phyloP scores from a whole-genome alignment of 495 filamentous ascomycete species.

The Talaromyces proteolyticus region DNA sequence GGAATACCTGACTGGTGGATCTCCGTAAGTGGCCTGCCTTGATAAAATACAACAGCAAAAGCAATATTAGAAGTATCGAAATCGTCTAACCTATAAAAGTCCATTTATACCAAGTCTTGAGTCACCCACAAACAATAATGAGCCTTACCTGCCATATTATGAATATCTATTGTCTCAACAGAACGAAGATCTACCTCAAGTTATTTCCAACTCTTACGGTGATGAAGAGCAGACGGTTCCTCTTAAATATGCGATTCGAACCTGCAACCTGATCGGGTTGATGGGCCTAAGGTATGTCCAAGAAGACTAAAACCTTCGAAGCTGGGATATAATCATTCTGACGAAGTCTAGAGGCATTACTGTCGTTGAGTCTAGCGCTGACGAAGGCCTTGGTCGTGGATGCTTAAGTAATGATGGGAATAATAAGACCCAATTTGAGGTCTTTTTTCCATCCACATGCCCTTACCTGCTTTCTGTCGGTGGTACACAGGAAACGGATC shows the following conservation, averaged over 20 bases:
- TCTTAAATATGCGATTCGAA: not conserved
- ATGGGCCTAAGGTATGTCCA: constrained; percentile 58
- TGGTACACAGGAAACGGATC: constrained; percentile 49
- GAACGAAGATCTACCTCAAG: constrained; percentile 61
- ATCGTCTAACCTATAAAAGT: constrained; percentile 31
- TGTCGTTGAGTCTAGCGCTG: constrained; percentile 65
- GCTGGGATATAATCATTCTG: constrained; percentile 65
- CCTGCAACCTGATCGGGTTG: not conserved
- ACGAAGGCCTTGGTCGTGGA: constrained; percentile 62
- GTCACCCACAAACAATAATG: constrained; percentile 49
- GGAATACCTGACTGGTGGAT: constrained; percentile 58
- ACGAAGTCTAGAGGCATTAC: constrained; percentile 73
- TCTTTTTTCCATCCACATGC: constrained; percentile 65
- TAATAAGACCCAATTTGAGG: constrained; percentile 58
- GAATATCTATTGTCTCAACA: constrained; percentile 55
- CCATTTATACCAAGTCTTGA: constrained; percentile 54
- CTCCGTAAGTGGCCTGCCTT: too few species aligned
- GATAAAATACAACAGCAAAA: too few species aligned
- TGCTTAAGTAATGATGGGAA: constrained; percentile 63
- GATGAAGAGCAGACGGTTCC: constrained; percentile 25
- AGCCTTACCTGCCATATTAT: constrained; percentile 79
- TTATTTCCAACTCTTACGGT: constrained; percentile 67
- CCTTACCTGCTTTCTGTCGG: constrained; percentile 71
- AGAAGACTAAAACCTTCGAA: constrained; percentile 54
- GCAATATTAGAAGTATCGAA: constrained; percentile 29